Evolutionary conservation across 495 filamentous ascomycete genomes (phyloP).

Genomic region (Lophiotrema nucula): DNA sequence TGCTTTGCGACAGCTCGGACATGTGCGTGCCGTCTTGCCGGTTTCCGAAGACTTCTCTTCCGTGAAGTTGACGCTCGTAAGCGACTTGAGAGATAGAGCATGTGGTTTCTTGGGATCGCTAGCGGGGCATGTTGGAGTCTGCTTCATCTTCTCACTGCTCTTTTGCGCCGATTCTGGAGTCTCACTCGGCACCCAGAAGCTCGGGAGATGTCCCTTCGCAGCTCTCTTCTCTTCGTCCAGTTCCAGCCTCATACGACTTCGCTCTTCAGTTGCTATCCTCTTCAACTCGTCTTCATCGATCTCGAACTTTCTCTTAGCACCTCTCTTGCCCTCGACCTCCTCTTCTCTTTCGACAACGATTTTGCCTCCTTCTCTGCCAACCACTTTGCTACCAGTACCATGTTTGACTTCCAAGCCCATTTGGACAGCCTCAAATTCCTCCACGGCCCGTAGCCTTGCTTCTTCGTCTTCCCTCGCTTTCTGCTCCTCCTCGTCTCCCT

Average conservation of each 20-base stretch:
- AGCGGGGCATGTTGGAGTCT: constrained; percentile 75
- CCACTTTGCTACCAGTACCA: constrained; percentile 37
- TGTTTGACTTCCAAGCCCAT: constrained; percentile 65
- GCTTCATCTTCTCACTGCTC: constrained; percentile 57
- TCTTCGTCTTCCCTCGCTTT: constrained; percentile 51
- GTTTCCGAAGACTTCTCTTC: constrained; percentile 60
- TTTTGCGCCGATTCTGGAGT: constrained; percentile 61
- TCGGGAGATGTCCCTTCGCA: constrained; percentile 63
- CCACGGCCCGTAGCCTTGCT: constrained; percentile 50
- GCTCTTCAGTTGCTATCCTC: constrained; percentile 67
- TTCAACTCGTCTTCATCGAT: constrained; percentile 78
- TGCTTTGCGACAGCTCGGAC: constrained; percentile 84
- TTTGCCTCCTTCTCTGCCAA: constrained; percentile 46
- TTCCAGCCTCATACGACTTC: constrained; percentile 63
- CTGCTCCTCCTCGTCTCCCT: constrained; percentile 56
- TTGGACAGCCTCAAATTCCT: constrained; percentile 53
- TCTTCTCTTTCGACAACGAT: constrained; percentile 43
- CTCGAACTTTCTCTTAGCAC: constrained; percentile 73
- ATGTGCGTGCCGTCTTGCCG: constrained; percentile 59
- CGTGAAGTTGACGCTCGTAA: constrained; percentile 77
- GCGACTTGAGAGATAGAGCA: constrained; percentile 74
- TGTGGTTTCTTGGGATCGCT: constrained; percentile 70
- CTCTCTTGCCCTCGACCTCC: constrained; percentile 43
- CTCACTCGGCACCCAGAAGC: constrained; percentile 91
- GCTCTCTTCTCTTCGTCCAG: constrained; percentile 73